phyloP scores from a whole-genome alignment of 306 rosid species.

The Citrullus mucosospermus region DNA sequence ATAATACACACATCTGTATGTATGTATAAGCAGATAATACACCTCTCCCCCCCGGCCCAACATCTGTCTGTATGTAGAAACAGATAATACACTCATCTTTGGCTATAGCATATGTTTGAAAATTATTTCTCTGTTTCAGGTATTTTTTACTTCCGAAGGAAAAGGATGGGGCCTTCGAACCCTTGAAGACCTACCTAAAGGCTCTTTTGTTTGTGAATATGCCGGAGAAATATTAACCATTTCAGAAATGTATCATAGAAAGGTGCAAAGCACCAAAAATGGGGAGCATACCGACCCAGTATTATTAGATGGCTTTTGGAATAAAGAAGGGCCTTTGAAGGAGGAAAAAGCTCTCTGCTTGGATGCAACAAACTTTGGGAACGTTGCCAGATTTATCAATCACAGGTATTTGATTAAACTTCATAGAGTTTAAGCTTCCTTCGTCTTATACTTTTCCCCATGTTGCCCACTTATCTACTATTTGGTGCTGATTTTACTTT shows the following conservation, averaged over 20 bases:
- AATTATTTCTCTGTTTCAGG: conserved; percentile 34
- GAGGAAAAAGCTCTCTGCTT: conserved; percentile 70
- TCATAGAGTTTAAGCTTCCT: not conserved
- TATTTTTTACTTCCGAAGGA: conserved; percentile 63
- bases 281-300: conserved; percentile 32
- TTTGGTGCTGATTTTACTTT: not conserved
- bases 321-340: conserved; percentile 25
- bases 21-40: not conserved
- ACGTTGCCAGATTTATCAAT: conserved; percentile 80
- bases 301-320: conserved; percentile 76
- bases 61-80: not conserved
- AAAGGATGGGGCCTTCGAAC: conserved; percentile 97
- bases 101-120: not conserved
- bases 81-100: not conserved
- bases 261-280: conserved; percentile 28
- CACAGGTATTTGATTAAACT: conserved; percentile 50
- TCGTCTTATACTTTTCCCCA: not conserved
- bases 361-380: conserved; percentile 77
- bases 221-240: conserved; percentile 71
- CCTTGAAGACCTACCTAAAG: conserved; percentile 78
- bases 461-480: not conserved
- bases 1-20: too few species aligned
- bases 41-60: not conserved
- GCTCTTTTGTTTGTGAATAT: conserved; percentile 82
- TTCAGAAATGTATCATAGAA: conserved; percentile 53